These are phyloP conservation scores for Pseudopithomyces maydicus DNA, from an alignment of 2,329 filamentous ascomycete species.

Conservation along the genomic window DNA sequence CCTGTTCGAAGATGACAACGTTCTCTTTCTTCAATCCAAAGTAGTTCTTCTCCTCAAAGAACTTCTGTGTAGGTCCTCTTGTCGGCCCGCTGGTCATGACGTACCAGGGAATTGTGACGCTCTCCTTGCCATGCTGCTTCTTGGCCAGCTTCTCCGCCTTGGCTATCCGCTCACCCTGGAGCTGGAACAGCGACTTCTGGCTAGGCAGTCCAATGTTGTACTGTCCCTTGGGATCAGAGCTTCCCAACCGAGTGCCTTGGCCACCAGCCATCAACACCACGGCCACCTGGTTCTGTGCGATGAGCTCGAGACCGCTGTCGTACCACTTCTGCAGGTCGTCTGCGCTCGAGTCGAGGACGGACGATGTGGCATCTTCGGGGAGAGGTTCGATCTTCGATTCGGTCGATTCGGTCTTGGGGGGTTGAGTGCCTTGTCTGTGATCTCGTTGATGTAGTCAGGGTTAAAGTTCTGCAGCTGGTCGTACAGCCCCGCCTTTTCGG, in stretches of 20 bases:
- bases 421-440: slow-evolving; percentile 81
- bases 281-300: slow-evolving; percentile 71
- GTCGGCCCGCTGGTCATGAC: slow-evolving; percentile 99
- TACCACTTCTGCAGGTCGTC: slow-evolving; percentile 86
- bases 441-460: slow-evolving; percentile 83
- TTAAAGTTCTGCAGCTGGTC: slow-evolving; percentile 82
- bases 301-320: slow-evolving; percentile 67
- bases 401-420: slow-evolving; percentile 67
- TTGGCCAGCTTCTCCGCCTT: slow-evolving; percentile 83
- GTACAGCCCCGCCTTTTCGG: slow-evolving; percentile 79
- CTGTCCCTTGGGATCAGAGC: slow-evolving; percentile 95
- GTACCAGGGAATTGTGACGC: slow-evolving; percentile 86
- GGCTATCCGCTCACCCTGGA: slow-evolving; percentile 91
- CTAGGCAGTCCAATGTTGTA: slow-evolving; percentile 95
- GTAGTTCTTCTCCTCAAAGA: slow-evolving; percentile 87
- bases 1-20: slow-evolving; percentile 93
- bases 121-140: slow-evolving; percentile 65
- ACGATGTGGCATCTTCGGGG: slow-evolving; percentile 83
- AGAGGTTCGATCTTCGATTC: slow-evolving; percentile 77
- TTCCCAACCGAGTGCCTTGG: slow-evolving; percentile 92
- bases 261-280: slow-evolving; percentile 98
- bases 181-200: slow-evolving; percentile 93
- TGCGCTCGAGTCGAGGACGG: slow-evolving; percentile 84
- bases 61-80: slow-evolving; percentile 86
- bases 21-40: slow-evolving; percentile 88